Conservation (phyloP, 495 filamentous ascomycete species). For the Aspergillus ellipticus region DNA sequence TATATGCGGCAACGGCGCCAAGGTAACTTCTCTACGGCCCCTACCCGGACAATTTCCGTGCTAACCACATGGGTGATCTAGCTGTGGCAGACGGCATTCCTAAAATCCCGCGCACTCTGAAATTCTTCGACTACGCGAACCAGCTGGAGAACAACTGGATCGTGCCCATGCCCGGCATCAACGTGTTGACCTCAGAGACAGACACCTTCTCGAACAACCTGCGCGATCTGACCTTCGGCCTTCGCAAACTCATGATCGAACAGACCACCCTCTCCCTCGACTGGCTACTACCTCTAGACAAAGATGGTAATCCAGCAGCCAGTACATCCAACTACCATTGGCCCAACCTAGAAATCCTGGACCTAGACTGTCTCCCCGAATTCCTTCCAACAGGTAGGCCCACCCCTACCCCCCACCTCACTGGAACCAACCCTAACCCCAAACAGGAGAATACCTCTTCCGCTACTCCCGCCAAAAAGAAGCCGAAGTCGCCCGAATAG, state of each 20-base stretch:
- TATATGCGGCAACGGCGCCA: not conserved
- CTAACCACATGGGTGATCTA: not conserved
- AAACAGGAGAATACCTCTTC: not conserved
- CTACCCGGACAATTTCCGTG: too few relatives aligned
- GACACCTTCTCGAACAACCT: not conserved
- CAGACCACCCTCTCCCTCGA: not conserved
- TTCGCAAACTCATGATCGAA: not conserved
- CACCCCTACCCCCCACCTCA: not conserved
- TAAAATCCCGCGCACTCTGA: not conserved
- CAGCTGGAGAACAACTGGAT: not conserved
- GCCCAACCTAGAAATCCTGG: not conserved
- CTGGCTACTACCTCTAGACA: not conserved
- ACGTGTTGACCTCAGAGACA: not conserved
- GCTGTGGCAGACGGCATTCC: not conserved
- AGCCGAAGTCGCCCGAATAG: not conserved
- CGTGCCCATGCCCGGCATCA: not conserved
- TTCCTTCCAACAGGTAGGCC: not conserved
- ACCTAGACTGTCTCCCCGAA: not conserved
- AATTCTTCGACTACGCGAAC: not conserved
- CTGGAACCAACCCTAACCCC: not conserved
- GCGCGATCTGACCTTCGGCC: not conserved
- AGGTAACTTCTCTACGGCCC: not conserved
- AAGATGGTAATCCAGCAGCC: not conserved
- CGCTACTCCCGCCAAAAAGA: not conserved
- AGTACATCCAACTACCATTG: not conserved